These are phyloP conservation scores for Chionographis japonica DNA, from an alignment of 106 monocot species.

Conservation along the genomic window DNA sequence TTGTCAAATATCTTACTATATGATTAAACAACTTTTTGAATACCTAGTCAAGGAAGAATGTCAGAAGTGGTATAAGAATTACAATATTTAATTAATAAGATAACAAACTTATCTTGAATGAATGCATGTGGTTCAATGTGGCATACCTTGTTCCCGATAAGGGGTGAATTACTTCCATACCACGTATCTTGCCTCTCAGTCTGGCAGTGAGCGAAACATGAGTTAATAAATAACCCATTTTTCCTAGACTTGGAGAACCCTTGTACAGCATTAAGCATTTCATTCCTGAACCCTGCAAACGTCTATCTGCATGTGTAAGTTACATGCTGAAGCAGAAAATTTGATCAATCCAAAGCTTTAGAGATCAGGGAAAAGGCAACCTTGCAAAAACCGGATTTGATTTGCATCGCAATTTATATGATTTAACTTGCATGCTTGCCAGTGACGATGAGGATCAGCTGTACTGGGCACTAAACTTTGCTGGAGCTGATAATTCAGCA, in stretches of 20 bases:
- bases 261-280: conserved; percentile 16
- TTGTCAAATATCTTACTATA: no score
- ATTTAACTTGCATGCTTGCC: conserved; percentile 46
- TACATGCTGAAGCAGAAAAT: no score
- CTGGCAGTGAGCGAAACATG: conserved; percentile 38
- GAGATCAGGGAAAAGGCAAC: conserved; percentile 9
- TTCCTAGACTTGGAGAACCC: background rate
- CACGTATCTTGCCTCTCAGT: conserved; percentile 27
- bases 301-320: background rate
- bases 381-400: conserved; percentile 68
- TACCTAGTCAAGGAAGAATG: no score
- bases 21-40: no score
- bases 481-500: conserved; percentile 34
- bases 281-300: conserved; percentile 20
- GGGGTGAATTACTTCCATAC: conserved; percentile 12
- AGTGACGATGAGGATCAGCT: conserved; percentile 56
- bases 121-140: no score
- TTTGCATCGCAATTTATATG: conserved; percentile 36
- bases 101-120: no score
- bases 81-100: no score
- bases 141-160: conserved; percentile 2
- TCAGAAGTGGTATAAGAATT: no score
- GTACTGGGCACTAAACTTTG: conserved; percentile 47
- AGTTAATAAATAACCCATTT: conserved; percentile 28
- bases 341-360: background rate